Evolutionary conservation across 2,329 filamentous ascomycete genomes (phyloP), one percentile per base, ranked within the genome.

Genomic region (Epicoccum nigrum): DNA sequence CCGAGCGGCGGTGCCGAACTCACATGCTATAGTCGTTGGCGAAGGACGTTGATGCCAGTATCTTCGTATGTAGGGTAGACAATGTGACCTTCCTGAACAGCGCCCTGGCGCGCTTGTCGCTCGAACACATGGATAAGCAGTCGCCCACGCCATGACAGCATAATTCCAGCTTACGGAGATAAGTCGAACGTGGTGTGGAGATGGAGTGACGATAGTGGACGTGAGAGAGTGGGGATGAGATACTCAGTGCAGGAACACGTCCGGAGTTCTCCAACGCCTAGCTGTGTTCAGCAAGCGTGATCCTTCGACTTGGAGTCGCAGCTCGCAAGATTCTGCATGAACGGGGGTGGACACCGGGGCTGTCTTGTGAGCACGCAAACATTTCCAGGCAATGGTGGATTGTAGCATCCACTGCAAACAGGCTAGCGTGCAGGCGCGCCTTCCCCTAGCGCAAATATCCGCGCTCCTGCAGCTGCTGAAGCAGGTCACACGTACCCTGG

Each of bases 171-270:
- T 43, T 45, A 39, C 38, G 45, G 45, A 50, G 38, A 50, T 54
- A 46, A 54, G 16, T 39, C 27, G 17, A 45, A 38, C 43, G 40
- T 51, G 44, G 35, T 51, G 54, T 50, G 50, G 39, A 33, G 54
- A 51, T 51, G 38, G 27, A 47, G 38, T 52, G 23, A 45, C 33
- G 42, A 38, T 43, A 37, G 38, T 42, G 49, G 32, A 31, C 25
- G 20, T 20, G 43, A 11, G 32, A 45, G 28, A 38, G 49, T 52
- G 49, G 49, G 33, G 46, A 51, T 48, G 12, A 45, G 39, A 51
- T 51, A 25, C 51, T 46, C 19, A 35, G 43, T 51, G 51, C 39
- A 45, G 54, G 38, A 51, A 45, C 41, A 50, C 20, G 45, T 54
- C 51, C 51, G 45, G 20, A 15, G 28, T 23, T 9, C 25, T n/a